Evolutionary conservation across 2,329 filamentous ascomycete species (phyloP).

Genomic region (Paraphaeosphaeria sporulosa): DNA sequence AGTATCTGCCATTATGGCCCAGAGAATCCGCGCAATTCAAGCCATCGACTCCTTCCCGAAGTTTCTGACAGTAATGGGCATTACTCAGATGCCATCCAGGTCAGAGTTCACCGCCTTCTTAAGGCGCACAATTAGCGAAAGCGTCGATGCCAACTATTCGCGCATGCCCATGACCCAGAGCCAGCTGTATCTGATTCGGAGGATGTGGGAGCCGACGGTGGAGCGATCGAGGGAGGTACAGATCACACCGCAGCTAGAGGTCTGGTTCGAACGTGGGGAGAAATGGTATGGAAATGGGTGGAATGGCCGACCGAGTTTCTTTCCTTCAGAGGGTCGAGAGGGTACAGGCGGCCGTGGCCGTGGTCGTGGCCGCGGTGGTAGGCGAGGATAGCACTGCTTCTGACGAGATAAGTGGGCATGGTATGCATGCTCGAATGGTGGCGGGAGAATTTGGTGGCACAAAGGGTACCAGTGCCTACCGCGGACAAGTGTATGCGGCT

Average conservation of each 20-base stretch:
- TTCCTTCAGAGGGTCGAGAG: slow-evolving; percentile 16
- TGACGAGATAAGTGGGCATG: no score
- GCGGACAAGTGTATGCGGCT: no score
- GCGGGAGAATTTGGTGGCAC: background rate
- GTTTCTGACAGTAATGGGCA: slow-evolving; percentile 56
- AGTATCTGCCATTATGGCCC: slow-evolving; percentile 50
- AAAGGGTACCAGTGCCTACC: background rate
- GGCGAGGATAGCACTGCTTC: background rate
- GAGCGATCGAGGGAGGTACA: slow-evolving; percentile 23
- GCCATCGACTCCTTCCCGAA: slow-evolving; percentile 50
- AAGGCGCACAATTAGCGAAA: slow-evolving; percentile 32
- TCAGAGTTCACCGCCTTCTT: slow-evolving; percentile 32
- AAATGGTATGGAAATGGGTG: slow-evolving; percentile 25
- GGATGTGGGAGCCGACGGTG: slow-evolving; percentile 27
- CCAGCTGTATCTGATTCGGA: slow-evolving; percentile 33
- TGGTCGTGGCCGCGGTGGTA: background rate
- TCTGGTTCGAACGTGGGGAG: slow-evolving; percentile 25
- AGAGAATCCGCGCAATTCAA: slow-evolving; percentile 49
- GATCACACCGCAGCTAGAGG: slow-evolving; percentile 17
- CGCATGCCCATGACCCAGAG: slow-evolving; percentile 32
- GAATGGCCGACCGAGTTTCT: slow-evolving; percentile 27
- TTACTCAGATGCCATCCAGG: slow-evolving; percentile 34
- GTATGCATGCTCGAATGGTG: background rate
- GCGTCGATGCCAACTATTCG: slow-evolving; percentile 34
- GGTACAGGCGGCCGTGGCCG: background rate